Base-by-base conservation (phyloP, 2,329 filamentous ascomycete genomes). In the Alternaria brassicae region DNA sequence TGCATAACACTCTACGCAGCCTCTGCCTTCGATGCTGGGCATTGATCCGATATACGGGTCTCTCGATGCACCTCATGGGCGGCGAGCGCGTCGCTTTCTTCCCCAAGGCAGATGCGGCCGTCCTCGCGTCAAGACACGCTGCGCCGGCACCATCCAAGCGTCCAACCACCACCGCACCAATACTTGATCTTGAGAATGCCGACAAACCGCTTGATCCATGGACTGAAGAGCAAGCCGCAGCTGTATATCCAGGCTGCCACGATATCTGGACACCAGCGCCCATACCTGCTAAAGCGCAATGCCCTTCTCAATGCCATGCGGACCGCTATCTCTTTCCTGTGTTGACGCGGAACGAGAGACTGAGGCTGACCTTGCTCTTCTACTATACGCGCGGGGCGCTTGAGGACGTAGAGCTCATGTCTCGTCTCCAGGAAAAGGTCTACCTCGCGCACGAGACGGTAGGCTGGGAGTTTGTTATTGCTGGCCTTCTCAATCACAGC, bases 401-500 rank as follows among this genome's bases (percentile, higher is more conserved):
- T 10, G 65, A 79, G 7, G 79, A 83, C 52, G 61, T 61, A 6
- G 80, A 81, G 34, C 70, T 83, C 34, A 68, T 82, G 15, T 73
- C 72, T 2, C 74, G 77, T 0, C 62, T 83, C 3, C 80, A 81
- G 25, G 78, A 81, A 25, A 82, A 82, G 58, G 73, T 80, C 0
- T 68, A 73, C 15, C 67, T 83, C 3, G 79, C 78, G 0, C 71
- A 77, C 23, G 77, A 82, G 21, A 77, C 77, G 1, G 75, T 78
- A 5, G 80, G 74, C 7, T 83, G 81, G 81, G 81, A 83, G 8
- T 81, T 77, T 53, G 80, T 76, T n/a, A 78, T 82, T 17, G 72
- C 81, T 6, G 81, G 81, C 2, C 65, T 83, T 3, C 70, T 83
- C 4, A 78, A 80, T 25, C 72, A 80, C 58, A 77, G 81, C 44